A percentile compares a stretch with the other conserved stretches of the same genome.
phyloP scores from a whole-genome alignment of 305 asterid species.

The Fraxinus sp. region DNA sequence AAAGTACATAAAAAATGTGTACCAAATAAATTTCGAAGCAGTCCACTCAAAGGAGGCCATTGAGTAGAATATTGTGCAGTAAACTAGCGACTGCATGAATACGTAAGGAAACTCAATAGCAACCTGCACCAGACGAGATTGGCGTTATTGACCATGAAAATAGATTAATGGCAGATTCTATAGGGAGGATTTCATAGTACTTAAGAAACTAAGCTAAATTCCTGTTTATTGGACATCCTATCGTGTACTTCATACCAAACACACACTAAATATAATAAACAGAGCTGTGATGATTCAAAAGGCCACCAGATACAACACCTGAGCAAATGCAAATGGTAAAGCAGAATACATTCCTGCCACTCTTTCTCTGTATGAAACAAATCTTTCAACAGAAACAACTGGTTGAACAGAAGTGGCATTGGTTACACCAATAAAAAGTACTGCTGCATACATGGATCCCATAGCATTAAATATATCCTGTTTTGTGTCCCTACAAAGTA shows the following conservation, averaged over 20 bases:
- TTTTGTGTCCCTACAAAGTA: conserved; percentile 61
- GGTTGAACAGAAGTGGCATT: conserved; percentile 90
- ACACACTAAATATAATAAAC: background rate
- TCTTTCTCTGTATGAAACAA: conserved; percentile 87
- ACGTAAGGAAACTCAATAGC: conserved; percentile 87
- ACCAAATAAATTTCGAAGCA: conserved; percentile 63
- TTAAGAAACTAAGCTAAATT: conserved; percentile 3
- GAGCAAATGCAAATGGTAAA: conserved; percentile 83
- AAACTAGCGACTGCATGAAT: conserved; percentile 61
- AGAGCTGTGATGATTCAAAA: conserved; percentile 13
- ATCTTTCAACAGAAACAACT: conserved; percentile 90
- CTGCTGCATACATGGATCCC: conserved; percentile 93
- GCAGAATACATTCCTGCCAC: conserved; percentile 98
- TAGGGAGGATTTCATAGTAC: background rate
- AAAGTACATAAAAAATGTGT: conserved; percentile 72
- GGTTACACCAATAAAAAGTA: conserved; percentile 76
- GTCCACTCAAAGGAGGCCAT: conserved; percentile 87
- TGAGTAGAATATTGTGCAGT: conserved; percentile 71
- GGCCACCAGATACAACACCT: conserved; percentile 44
- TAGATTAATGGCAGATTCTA: background rate
- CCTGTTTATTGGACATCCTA: background rate
- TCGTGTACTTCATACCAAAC: background rate
- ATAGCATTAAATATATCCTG: conserved; percentile 88
- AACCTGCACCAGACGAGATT: conserved; percentile 50
- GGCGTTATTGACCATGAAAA: background rate